phyloP scores from a whole-genome alignment of 192 early-diverging fungal species.

The Coemansia erecta region DNA sequence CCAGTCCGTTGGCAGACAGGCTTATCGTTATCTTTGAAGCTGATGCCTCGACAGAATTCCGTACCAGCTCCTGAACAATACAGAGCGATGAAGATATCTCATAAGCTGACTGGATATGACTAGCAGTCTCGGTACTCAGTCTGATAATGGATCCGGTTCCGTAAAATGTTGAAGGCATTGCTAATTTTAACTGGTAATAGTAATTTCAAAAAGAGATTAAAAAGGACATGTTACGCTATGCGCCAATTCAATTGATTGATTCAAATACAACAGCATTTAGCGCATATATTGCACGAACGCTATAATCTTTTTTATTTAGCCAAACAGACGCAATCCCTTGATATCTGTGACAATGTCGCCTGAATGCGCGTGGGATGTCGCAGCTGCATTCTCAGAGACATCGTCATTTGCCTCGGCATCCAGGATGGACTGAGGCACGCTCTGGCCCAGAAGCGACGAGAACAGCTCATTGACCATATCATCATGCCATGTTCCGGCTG shows the following conservation, averaged over 20 bases:
- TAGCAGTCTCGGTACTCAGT: constrained; percentile 14
- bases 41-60: constrained; percentile 19
- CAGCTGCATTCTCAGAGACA: background rate
- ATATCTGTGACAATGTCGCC: constrained; percentile 17
- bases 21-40: constrained; percentile 21
- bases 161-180: constrained; percentile 14
- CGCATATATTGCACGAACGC: background rate
- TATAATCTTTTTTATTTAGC: background rate
- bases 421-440: constrained; percentile 45
- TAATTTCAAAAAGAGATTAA: no score
- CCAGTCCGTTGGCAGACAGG: constrained; percentile 13
- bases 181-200: background rate
- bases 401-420: constrained; percentile 26
- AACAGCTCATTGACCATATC: constrained; percentile 92
- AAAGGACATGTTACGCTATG: no score
- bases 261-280: no score
- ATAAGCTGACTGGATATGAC: constrained; percentile 28
- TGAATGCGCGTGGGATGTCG: constrained; percentile 10
- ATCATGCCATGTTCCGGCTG: constrained; percentile 89
- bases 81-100: constrained; percentile 20
- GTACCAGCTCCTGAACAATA: constrained; percentile 38
- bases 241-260: no score
- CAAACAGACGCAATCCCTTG: constrained; percentile 44
- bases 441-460: constrained; percentile 74
- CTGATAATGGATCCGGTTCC: background rate